phyloP scores from a whole-genome alignment of 805 yeast species.

The Maudiozyma bulderi region DNA sequence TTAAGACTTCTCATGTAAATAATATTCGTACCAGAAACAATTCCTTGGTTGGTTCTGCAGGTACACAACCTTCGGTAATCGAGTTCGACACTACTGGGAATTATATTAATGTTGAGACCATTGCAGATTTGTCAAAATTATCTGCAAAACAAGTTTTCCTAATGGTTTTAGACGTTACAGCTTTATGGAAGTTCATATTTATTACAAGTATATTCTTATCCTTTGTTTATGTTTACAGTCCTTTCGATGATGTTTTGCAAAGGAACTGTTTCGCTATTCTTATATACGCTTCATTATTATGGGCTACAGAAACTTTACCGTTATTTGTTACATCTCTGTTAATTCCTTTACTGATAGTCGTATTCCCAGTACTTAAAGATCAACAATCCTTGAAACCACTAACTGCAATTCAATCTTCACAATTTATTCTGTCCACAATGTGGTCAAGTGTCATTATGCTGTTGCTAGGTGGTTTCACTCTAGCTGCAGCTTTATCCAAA shows the following conservation, averaged over 20 bases:
- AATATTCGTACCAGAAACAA: background rate
- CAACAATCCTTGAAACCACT: slow-evolving; percentile 41
- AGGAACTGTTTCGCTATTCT: slow-evolving; percentile 76
- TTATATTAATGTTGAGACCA: slow-evolving; percentile 4
- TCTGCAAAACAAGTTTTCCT: slow-evolving; percentile 9
- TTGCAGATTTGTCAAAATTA: slow-evolving; percentile 11
- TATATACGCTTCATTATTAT: slow-evolving; percentile 69
- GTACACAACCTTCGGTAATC: background rate
- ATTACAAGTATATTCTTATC: slow-evolving; percentile 42
- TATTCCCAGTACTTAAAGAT: slow-evolving; percentile 58
- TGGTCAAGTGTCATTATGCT: slow-evolving; percentile 93
- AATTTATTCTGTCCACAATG: slow-evolving; percentile 75
- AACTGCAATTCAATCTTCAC: slow-evolving; percentile 52
- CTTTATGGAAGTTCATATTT: slow-evolving; percentile 33
- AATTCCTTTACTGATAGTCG: slow-evolving; percentile 73
- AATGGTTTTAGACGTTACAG: slow-evolving; percentile 4
- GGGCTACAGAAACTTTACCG: slow-evolving; percentile 89
- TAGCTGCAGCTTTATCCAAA: slow-evolving; percentile 91
- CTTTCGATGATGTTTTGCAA: slow-evolving; percentile 52
- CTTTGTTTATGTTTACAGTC: slow-evolving; percentile 22
- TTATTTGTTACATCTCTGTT: slow-evolving; percentile 79
- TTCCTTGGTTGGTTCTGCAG: background rate
- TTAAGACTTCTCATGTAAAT: slow-evolving; percentile 29
- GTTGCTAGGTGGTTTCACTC: slow-evolving; percentile 83
- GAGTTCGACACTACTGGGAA: background rate